Evolutionary conservation across 768 basidiomycete genomes (phyloP).

Genomic region (Suillus americanus): DNA sequence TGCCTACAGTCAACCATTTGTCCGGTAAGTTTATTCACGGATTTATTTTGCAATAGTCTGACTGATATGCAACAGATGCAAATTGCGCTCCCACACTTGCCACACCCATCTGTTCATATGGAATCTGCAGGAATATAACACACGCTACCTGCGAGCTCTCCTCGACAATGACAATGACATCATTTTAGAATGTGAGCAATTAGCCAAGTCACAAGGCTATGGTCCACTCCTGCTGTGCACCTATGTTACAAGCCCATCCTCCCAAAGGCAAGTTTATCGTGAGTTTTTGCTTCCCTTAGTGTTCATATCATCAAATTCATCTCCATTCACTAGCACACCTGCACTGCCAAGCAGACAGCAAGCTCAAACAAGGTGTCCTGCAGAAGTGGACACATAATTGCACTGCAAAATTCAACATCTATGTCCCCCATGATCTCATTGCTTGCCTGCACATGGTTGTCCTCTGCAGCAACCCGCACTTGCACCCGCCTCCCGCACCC

Average conservation of each 20-base stretch:
- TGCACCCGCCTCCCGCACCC: constrained; percentile 5
- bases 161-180: background rate
- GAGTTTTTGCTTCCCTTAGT: background rate
- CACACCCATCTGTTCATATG: background rate
- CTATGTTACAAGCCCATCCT: background rate
- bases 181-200: background rate
- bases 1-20: background rate
- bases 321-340: background rate
- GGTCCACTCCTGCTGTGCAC: background rate
- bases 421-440: constrained; percentile 8
- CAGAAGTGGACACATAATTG: background rate
- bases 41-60: background rate
- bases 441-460: constrained; percentile 10
- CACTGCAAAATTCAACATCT: constrained; percentile 1
- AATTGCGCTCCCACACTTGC: background rate
- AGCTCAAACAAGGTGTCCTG: background rate
- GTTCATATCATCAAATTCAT: background rate
- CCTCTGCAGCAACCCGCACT: constrained; percentile 13
- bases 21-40: background rate
- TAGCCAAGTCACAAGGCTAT: background rate
- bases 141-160: background rate
- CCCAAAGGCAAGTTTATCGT: background rate
- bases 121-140: background rate
- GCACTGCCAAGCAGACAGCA: background rate
- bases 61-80: background rate